These are phyloP conservation scores for Aspergillus tubingensis DNA, from an alignment of 2,329 filamentous ascomycete genomes.

Conservation along the genomic window DNA sequence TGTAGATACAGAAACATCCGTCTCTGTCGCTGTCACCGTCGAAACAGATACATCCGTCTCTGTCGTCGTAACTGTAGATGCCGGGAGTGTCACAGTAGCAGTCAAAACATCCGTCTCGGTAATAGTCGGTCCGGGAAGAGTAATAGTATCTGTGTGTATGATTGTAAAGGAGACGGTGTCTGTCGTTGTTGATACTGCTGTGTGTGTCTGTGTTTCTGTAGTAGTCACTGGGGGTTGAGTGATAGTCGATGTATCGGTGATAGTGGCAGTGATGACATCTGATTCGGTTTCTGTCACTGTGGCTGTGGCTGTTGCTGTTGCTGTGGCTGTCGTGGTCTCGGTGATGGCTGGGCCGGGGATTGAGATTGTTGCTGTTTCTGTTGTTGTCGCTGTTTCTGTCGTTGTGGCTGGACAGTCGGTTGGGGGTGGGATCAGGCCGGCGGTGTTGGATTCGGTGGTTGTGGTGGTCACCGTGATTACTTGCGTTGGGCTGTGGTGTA, in stretches of 20 bases:
- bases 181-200: background rate
- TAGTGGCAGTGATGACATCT: background rate
- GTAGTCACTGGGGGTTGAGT: background rate
- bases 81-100: background rate
- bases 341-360: background rate
- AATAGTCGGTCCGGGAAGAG: conserved; percentile 31
- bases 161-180: background rate
- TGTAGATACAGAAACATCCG: background rate
- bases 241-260: background rate
- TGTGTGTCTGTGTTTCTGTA: background rate
- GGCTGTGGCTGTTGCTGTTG: background rate
- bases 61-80: no score
- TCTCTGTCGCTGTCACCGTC: background rate
- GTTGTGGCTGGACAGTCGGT: background rate
- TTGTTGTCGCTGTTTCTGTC: background rate
- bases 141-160: background rate
- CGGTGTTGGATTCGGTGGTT: no score
- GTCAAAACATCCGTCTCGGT: no score
- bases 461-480: background rate
- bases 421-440: background rate
- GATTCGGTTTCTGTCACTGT: background rate
- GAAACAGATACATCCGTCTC: no score
- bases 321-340: background rate
- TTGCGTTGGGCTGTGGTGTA: background rate
- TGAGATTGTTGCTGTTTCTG: background rate